Conservation (phyloP, 192 early-diverging fungal genomes). For the Coemansia sp. region DNA sequence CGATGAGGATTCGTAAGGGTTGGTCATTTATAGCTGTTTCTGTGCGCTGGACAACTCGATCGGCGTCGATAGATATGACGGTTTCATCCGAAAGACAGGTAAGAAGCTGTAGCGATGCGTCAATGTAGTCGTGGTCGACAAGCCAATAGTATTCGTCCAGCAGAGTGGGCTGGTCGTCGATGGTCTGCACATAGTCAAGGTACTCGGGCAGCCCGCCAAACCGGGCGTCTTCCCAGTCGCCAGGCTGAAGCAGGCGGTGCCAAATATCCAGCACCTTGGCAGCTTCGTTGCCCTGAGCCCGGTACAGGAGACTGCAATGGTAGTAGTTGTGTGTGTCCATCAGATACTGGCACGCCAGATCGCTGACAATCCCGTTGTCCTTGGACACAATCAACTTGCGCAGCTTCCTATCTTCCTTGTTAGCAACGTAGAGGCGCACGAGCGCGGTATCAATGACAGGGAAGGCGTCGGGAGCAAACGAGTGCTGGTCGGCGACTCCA, state of each 20-base stretch:
- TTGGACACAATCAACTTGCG: conserved; percentile 11
- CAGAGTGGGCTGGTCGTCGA: conserved; percentile 19
- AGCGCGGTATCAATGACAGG: conserved; percentile 46
- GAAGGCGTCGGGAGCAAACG: conserved; percentile 30
- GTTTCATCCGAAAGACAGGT: conserved; percentile 14
- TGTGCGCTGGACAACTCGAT: conserved; percentile 17
- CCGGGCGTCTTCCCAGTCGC: conserved; percentile 15
- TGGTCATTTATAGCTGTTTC: conserved; percentile 14
- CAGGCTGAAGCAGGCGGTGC: conserved; percentile 24
- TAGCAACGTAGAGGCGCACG: conserved; percentile 34
- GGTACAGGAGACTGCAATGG: conserved; percentile 40
- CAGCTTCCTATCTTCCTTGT: conserved; percentile 19
- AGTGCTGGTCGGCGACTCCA: not conserved
- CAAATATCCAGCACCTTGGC: conserved; percentile 29
- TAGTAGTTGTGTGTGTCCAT: conserved; percentile 26
- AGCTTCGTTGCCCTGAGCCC: conserved; percentile 15
- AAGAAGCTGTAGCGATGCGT: conserved; percentile 25
- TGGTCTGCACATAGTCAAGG: conserved; percentile 14
- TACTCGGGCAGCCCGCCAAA: conserved; percentile 52
- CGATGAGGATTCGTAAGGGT: conserved; percentile 41
- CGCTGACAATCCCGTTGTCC: conserved; percentile 17
- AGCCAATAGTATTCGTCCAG: conserved; percentile 37
- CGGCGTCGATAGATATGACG: conserved; percentile 36
- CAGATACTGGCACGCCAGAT: conserved; percentile 29
- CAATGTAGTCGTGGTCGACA: conserved; percentile 12